phyloP scores from a whole-genome alignment of 345 rosid species.

The Eucalyptus cladocalyx region DNA sequence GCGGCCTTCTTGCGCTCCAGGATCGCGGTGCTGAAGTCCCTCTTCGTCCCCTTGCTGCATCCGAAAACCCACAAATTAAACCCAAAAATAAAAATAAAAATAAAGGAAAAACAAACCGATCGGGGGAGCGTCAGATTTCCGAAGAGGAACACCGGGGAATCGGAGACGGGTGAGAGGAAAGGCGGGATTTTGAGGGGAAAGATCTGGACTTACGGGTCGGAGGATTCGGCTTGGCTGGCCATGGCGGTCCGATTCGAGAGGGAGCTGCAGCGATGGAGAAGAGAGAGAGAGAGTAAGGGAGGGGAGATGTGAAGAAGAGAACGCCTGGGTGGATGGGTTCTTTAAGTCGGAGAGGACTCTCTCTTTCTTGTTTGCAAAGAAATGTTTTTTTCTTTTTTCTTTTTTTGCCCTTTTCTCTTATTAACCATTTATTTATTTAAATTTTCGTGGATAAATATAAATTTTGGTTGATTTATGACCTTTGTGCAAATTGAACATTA shows the following conservation, averaged over 20 bases:
- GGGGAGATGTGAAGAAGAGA: not conserved
- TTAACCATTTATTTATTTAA: not conserved
- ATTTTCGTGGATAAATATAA: not conserved
- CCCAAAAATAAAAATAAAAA: not conserved
- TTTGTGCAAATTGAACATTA: not conserved
- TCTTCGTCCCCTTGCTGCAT: conserved; percentile 66
- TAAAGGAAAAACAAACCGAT: not conserved
- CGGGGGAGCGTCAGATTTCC: not conserved
- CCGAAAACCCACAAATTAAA: not conserved
- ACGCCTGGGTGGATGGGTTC: not conserved
- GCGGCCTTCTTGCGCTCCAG: conserved; percentile 85
- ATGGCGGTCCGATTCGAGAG: conserved; percentile 6
- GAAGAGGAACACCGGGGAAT: not conserved
- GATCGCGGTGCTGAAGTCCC: conserved; percentile 86
- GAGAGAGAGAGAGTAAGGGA: not conserved
- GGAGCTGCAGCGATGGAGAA: not conserved
- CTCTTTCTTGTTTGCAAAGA: conserved; percentile 57
- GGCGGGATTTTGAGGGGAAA: conserved; percentile 17
- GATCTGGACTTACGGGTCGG: conserved; percentile 53
- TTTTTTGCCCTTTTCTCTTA: not conserved
- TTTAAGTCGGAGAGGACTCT: conserved; percentile 6
- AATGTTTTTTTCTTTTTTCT: not conserved
- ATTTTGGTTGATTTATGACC: not conserved
- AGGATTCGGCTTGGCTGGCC: conserved; percentile 73
- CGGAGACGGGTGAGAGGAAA: not conserved